phyloP scores from a whole-genome alignment of 2,329 filamentous ascomycete genomes.

The Dactylonectria estremocensis region DNA sequence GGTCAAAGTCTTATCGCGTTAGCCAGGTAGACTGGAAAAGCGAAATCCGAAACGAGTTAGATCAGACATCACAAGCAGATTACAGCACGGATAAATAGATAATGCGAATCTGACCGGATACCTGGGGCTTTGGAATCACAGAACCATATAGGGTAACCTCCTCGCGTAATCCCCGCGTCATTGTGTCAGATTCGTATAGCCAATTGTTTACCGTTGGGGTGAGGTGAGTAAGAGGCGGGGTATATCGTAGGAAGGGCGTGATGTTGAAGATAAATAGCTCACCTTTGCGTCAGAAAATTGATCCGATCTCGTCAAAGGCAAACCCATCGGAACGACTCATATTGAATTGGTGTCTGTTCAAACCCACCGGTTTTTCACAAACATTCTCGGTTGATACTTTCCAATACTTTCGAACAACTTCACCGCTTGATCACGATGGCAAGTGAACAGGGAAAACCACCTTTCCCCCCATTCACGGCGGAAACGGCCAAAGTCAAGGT shows the following conservation, averaged over 20 bases:
- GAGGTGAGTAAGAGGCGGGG: neutral
- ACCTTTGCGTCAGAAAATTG: neutral
- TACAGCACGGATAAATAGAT: neutral
- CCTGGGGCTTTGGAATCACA: neutral
- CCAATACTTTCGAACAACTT: neutral
- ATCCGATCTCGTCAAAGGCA: no score
- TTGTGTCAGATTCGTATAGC: neutral
- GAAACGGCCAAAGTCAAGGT: slow-evolving; percentile 83
- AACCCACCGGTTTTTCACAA: no score
- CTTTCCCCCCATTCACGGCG: slow-evolving; percentile 80
- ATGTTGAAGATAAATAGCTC: neutral
- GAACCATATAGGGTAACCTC: neutral
- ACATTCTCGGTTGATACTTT: no score
- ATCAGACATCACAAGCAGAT: no score
- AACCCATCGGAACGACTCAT: neutral
- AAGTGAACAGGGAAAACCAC: slow-evolving; percentile 50
- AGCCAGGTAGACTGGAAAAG: no score
- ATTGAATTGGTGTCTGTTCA: no score
- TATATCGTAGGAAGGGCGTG: neutral
- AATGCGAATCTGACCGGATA: neutral
- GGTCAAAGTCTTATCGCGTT: no score
- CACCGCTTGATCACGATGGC: neutral
- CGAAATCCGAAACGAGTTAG: no score
- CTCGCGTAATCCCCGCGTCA: neutral
- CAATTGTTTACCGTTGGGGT: neutral